Conservation (phyloP, 2,329 filamentous ascomycete genomes). For the Dactylonectria estremocensis region DNA sequence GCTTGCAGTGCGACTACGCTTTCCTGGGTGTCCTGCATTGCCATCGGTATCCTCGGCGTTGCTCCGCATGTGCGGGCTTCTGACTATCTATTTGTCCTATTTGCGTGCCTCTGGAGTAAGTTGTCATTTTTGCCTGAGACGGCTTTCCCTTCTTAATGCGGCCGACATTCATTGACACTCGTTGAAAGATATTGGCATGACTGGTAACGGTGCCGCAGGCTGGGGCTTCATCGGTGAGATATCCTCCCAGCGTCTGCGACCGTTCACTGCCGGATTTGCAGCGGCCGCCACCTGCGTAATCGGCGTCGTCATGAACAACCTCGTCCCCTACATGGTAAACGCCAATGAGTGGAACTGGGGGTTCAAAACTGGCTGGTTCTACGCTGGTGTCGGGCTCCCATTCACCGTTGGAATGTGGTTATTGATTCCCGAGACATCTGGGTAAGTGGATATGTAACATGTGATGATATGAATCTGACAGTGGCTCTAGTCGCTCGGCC, state of each 20-base stretch:
- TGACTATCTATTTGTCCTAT: background rate
- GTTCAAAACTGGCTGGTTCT: conserved; percentile 52
- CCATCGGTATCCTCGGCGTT: conserved; percentile 18
- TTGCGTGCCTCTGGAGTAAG: conserved; percentile 21
- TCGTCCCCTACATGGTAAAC: conserved; percentile 54
- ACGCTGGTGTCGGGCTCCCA: conserved; percentile 42
- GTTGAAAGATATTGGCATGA: too few species aligned
- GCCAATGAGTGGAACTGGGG: conserved; percentile 51
- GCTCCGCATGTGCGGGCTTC: background rate
- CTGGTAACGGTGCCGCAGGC: conserved; percentile 24
- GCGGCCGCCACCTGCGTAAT: conserved; percentile 46
- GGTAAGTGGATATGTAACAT: conserved; percentile 7
- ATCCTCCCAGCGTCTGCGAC: conserved; percentile 53
- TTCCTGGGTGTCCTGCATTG: background rate
- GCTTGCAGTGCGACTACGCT: conserved; percentile 7
- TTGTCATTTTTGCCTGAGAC: too few species aligned
- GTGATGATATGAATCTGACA: background rate
- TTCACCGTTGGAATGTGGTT: conserved; percentile 49
- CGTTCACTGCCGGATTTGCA: conserved; percentile 51
- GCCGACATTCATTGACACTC: too few species aligned
- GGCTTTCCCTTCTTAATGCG: too few species aligned
- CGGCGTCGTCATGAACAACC: conserved; percentile 44
- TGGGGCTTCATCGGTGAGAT: conserved; percentile 55
- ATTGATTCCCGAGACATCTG: conserved; percentile 49
- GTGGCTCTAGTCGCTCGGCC: conserved; percentile 37